phyloP scores from a whole-genome alignment of 768 basidiomycete species.

The Tephrocybe sp. region DNA sequence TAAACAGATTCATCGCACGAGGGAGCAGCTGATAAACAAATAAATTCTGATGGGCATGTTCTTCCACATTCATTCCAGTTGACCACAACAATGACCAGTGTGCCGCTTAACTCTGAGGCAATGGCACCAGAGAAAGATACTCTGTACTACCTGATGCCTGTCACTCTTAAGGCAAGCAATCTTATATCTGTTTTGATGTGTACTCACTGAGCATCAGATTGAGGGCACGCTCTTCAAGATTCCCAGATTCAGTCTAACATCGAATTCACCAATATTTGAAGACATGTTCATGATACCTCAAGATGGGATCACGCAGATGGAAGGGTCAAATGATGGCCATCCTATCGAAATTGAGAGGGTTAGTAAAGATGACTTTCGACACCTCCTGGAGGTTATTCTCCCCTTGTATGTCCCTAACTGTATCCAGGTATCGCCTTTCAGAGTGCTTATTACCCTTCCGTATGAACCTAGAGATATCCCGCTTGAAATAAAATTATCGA shows the following conservation, averaged over 20 bases:
- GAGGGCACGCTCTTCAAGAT: slow-evolving; percentile 19
- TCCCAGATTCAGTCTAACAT: slow-evolving; percentile 9
- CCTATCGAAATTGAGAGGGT: slow-evolving; percentile 14
- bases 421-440: too few relatives aligned
- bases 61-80: too few relatives aligned
- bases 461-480: slow-evolving; percentile 7
- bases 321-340: slow-evolving; percentile 10
- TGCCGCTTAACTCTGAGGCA: too few relatives aligned
- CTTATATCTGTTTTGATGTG: not conserved
- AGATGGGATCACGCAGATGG: not conserved
- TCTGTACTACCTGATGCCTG: slow-evolving; percentile 9
- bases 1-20: too few relatives aligned
- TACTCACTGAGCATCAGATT: slow-evolving; percentile 9
- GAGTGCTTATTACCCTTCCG: too few relatives aligned
- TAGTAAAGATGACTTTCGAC: slow-evolving; percentile 15
- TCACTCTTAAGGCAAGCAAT: slow-evolving; percentile 12
- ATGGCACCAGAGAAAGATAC: slow-evolving; percentile 7
- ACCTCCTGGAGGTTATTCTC: slow-evolving; percentile 13
- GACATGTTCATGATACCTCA: slow-evolving; percentile 18
- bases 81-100: not conserved
- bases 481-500: not conserved
- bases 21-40: too few relatives aligned
- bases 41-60: too few relatives aligned
- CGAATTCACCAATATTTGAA: slow-evolving; percentile 13
- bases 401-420: slow-evolving; percentile 17